Evolutionary conservation across 805 yeast genomes (phyloP).

Genomic region (Jamesozyma piceae): DNA sequence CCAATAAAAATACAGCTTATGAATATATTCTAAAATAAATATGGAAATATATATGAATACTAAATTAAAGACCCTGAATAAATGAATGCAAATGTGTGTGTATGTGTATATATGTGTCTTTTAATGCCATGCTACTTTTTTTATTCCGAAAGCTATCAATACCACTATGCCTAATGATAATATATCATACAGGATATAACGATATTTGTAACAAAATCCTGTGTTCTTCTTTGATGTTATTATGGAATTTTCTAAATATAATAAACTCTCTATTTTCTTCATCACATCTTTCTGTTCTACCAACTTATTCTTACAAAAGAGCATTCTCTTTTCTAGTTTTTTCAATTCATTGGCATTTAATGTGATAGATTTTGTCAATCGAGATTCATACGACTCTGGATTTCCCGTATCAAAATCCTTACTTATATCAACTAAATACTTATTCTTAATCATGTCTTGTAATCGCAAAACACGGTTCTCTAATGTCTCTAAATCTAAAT

Average conservation of each 20-base stretch:
- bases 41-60: no score
- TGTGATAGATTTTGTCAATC: conserved; percentile 9
- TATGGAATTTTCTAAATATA: conserved; percentile 8
- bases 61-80: no score
- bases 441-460: conserved; percentile 20
- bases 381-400: conserved; percentile 20
- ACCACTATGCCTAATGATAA: conserved; percentile 1
- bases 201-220: conserved; percentile 3
- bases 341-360: conserved; percentile 19
- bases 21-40: no score
- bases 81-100: no score
- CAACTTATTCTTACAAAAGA: conserved; percentile 14
- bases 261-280: conserved; percentile 21
- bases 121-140: not conserved
- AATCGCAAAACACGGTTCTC: conserved; percentile 21
- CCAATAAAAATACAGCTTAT: no score
- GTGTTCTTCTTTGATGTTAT: conserved; percentile 4
- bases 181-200: conserved; percentile 7
- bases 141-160: not conserved
- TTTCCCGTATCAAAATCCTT: conserved; percentile 23
- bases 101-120: no score
- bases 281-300: conserved; percentile 20
- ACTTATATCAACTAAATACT: conserved; percentile 24
- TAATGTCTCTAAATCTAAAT: conserved; percentile 22
- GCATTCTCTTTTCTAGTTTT: conserved; percentile 24